Evolutionary conservation across 352 stramenopile genomes (phyloP).

Genomic region (Phytophthora hibernalis): DNA sequence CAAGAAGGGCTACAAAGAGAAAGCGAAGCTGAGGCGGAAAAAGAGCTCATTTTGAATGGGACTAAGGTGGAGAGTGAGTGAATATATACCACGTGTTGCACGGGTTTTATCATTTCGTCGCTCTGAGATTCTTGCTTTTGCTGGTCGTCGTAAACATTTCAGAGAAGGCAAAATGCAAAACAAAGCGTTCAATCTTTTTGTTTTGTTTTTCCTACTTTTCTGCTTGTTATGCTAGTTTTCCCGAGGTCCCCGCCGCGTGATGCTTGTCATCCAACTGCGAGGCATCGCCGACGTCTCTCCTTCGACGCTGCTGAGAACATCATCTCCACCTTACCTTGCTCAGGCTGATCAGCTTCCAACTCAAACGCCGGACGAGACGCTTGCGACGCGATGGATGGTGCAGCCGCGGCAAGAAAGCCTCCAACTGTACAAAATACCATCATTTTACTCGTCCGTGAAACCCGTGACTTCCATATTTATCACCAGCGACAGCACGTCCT

Average conservation of each 20-base stretch:
- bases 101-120: slow-evolving; percentile 10
- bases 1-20: slow-evolving; percentile 20
- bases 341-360: slow-evolving; percentile 29
- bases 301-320: slow-evolving; percentile 35
- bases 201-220: slow-evolving; percentile 30
- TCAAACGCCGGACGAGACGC: slow-evolving; percentile 20
- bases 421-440: slow-evolving; percentile 48
- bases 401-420: slow-evolving; percentile 32
- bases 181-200: slow-evolving; percentile 35
- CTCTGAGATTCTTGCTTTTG: background rate
- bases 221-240: slow-evolving; percentile 30
- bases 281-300: slow-evolving; percentile 16
- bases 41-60: slow-evolving; percentile 34
- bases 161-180: background rate
- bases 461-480: slow-evolving; percentile 97
- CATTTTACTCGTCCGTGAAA: slow-evolving; percentile 88
- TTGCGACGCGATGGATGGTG: slow-evolving; percentile 25
- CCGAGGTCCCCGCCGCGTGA: slow-evolving; percentile 21
- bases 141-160: background rate
- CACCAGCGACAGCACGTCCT: slow-evolving; percentile 95
- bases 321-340: slow-evolving; percentile 32
- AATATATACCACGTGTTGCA: slow-evolving; percentile 29
- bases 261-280: slow-evolving; percentile 32
- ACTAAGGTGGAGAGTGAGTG: slow-evolving; percentile 21
- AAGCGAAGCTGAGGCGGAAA: slow-evolving; percentile 11